Evolutionary conservation across 345 rosid genomes (phyloP).

Genomic region (Clarkia xantiana): DNA sequence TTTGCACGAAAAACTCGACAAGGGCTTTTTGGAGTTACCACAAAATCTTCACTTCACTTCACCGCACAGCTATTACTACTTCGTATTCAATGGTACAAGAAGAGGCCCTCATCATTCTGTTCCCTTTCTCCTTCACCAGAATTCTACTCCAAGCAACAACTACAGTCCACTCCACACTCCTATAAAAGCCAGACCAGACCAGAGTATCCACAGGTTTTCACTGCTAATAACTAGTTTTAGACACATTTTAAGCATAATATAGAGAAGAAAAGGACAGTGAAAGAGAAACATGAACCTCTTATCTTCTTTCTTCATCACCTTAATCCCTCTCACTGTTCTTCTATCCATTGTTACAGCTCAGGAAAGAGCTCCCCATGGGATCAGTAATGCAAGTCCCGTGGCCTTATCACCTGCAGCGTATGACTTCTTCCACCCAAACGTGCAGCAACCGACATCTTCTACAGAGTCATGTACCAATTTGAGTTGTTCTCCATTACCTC

Average conservation of each 20-base stretch:
- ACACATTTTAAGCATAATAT: constrained; percentile 7
- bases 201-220: constrained; percentile 3
- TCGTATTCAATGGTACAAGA: too few relatives aligned
- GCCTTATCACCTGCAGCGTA: constrained; percentile 76
- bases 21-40: constrained; percentile 1
- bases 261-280: background rate
- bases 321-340: constrained; percentile 21
- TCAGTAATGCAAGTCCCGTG: constrained; percentile 42
- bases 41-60: too few relatives aligned
- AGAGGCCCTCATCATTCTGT: constrained; percentile 31
- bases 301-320: constrained; percentile 19
- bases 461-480: constrained; percentile 19
- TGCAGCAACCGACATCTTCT: constrained; percentile 12
- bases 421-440: constrained; percentile 68
- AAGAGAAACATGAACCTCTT: background rate
- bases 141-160: constrained; percentile 42
- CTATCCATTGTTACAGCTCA: constrained; percentile 31
- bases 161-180: constrained; percentile 13
- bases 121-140: constrained; percentile 23
- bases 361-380: constrained; percentile 86
- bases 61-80: too few relatives aligned
- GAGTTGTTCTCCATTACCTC: constrained; percentile 48
- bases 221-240: constrained; percentile 4
- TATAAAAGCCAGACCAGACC: constrained; percentile 33
- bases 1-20: too few relatives aligned